phyloP scores from a whole-genome alignment of 1,139 yeast species.

The Arxiozyma heterogenica region DNA sequence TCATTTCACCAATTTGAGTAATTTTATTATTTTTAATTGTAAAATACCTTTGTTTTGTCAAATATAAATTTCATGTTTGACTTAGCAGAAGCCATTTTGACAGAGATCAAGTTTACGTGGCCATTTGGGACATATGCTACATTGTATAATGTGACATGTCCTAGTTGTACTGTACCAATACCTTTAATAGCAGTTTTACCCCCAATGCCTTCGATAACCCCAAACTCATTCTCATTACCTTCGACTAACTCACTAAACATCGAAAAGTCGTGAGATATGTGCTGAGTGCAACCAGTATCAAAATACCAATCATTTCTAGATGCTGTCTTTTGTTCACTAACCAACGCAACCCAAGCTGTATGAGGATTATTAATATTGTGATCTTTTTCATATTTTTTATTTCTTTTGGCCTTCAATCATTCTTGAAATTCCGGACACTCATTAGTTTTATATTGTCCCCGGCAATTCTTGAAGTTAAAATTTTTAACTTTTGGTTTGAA shows the following conservation, averaged over 20 bases:
- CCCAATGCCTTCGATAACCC: not conserved
- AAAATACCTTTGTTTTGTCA: not conserved
- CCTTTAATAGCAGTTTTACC: not conserved
- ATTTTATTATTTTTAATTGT: not conserved
- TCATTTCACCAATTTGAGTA: not conserved
- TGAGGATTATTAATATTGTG: not conserved
- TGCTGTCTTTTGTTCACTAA: not conserved
- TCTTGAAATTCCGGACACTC: not conserved
- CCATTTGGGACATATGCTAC: not conserved
- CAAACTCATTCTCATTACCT: not conserved
- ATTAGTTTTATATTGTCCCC: not conserved
- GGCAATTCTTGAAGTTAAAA: not conserved
- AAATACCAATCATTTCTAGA: not conserved
- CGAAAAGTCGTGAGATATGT: not conserved
- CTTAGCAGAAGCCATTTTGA: not conserved
- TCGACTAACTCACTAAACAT: not conserved
- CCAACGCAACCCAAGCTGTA: not conserved
- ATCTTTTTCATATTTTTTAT: too few species aligned
- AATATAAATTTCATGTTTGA: not conserved
- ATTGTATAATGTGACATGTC: too few species aligned
- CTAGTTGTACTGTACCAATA: not conserved
- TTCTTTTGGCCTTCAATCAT: too few species aligned
- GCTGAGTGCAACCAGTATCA: not conserved
- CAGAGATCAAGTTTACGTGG: not conserved
- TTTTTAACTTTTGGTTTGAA: too few species aligned